Conservation (phyloP, 352 stramenopile genomes). For the Peronospora destructor region DNA sequence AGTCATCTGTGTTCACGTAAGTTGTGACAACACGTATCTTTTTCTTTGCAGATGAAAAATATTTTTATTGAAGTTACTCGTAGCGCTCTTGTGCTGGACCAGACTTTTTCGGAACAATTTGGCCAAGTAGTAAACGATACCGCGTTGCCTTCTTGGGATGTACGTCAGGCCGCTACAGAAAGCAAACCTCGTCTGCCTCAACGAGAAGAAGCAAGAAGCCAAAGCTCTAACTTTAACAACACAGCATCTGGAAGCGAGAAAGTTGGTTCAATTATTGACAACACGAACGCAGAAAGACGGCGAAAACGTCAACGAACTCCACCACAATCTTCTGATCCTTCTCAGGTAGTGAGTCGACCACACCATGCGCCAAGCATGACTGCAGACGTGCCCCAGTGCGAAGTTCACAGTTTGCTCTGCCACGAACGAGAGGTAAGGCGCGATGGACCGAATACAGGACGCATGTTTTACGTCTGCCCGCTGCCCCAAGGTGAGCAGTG, state of each 20-base stretch:
- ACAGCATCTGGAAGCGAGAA: slow-evolving; percentile 13
- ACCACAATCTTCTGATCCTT: slow-evolving; percentile 3
- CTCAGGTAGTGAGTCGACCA: slow-evolving; percentile 1
- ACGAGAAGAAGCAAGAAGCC: slow-evolving; percentile 3
- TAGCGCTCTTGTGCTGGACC: slow-evolving; percentile 83
- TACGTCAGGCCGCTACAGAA: not conserved
- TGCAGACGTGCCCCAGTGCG: slow-evolving; percentile 34
- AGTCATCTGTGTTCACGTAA: not conserved
- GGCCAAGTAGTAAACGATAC: slow-evolving; percentile 26
- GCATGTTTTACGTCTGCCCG: slow-evolving; percentile 88
- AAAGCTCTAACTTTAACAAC: not conserved
- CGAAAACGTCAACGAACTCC: slow-evolving; percentile 8
- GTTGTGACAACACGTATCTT: slow-evolving; percentile 2
- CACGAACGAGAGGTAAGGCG: slow-evolving; percentile 47
- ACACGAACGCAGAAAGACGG: slow-evolving; percentile 6
- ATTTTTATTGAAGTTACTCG: slow-evolving; percentile 68
- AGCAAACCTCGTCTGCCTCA: slow-evolving; percentile 2
- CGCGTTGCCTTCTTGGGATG: slow-evolving; percentile 6
- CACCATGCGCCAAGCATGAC: slow-evolving; percentile 1
- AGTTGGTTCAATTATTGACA: slow-evolving; percentile 1
- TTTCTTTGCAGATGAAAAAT: slow-evolving; percentile 48
- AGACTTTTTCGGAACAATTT: slow-evolving; percentile 90
- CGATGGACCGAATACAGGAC: slow-evolving; percentile 85
- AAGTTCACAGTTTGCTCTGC: slow-evolving; percentile 42
- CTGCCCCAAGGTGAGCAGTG: slow-evolving; percentile 82